Evolutionary conservation across 2,329 filamentous ascomycete species (phyloP).

Genomic region (Ceratocystis ficicola): DNA sequence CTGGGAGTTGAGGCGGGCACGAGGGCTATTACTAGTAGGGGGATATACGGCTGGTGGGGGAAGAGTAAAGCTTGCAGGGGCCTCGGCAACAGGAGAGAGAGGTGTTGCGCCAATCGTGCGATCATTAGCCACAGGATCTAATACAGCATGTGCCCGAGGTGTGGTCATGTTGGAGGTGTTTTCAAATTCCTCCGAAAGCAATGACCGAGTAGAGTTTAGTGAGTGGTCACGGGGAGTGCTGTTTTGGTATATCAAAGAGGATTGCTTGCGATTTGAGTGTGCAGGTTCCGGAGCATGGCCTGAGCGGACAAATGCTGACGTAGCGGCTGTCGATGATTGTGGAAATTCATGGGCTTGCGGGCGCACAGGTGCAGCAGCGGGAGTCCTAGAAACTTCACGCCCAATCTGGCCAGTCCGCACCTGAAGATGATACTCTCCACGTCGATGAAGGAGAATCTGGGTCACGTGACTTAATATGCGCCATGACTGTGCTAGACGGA

Average conservation of each 20-base stretch:
- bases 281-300: neutral
- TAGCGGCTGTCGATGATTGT: neutral
- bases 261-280: conserved; percentile 5
- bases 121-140: conserved; percentile 28
- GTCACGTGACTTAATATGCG: conserved; percentile 47
- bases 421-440: conserved; percentile 47
- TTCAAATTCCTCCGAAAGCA: conserved; percentile 45
- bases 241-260: neutral
- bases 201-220: conserved; percentile 31
- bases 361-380: conserved; percentile 17
- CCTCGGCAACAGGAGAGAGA: conserved; percentile 39
- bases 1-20: conserved; percentile 39
- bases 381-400: conserved; percentile 10
- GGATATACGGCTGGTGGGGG: conserved; percentile 36
- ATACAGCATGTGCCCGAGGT: conserved; percentile 43
- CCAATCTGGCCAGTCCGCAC: conserved; percentile 28
- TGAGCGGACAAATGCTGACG: neutral
- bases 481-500: conserved; percentile 53
- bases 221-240: conserved; percentile 4
- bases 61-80: conserved; percentile 37
- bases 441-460: conserved; percentile 40
- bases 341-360: neutral
- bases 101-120: conserved; percentile 28
- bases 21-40: conserved; percentile 30
- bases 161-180: conserved; percentile 52